Percentiles rank a stretch among this genome's conserved stretches.
Conservation (phyloP, 2,329 filamentous ascomycete species). For the Albifimbria verrucaria region DNA sequence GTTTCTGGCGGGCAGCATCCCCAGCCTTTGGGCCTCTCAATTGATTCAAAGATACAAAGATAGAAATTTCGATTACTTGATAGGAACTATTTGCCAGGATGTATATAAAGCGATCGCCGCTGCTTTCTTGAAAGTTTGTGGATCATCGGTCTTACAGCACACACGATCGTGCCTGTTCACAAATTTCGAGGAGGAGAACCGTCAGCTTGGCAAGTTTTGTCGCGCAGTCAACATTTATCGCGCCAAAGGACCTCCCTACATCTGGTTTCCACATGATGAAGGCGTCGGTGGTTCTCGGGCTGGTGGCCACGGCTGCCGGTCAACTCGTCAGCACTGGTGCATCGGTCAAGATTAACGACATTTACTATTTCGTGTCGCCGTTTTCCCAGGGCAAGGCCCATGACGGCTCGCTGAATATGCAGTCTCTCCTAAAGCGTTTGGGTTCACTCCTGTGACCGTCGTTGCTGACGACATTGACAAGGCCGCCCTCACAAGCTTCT, state of each 20-base stretch:
- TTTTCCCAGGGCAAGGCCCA: slow-evolving; percentile 24
- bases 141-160: too few species aligned
- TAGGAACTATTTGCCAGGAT: background rate
- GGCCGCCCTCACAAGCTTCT: slow-evolving; percentile 17
- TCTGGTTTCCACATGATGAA: background rate
- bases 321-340: slow-evolving; percentile 26
- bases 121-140: too few species aligned
- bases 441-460: slow-evolving; percentile 32
- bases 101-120: too few species aligned
- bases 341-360: slow-evolving; percentile 24
- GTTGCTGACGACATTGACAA: slow-evolving; percentile 19
- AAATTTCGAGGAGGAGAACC: too few species aligned
- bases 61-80: background rate
- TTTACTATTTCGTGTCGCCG: slow-evolving; percentile 32
- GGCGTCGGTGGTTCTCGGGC: slow-evolving; percentile 2
- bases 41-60: background rate
- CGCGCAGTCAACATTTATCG: background rate
- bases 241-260: too few species aligned
- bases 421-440: slow-evolving; percentile 20
- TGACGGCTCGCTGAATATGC: slow-evolving; percentile 7
- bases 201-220: background rate
- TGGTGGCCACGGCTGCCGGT: slow-evolving; percentile 11
- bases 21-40: background rate
- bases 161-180: too few species aligned
- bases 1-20: background rate